phyloP scores from a whole-genome alignment of 306 rosid species.

The Hippophae rhamnoides region DNA sequence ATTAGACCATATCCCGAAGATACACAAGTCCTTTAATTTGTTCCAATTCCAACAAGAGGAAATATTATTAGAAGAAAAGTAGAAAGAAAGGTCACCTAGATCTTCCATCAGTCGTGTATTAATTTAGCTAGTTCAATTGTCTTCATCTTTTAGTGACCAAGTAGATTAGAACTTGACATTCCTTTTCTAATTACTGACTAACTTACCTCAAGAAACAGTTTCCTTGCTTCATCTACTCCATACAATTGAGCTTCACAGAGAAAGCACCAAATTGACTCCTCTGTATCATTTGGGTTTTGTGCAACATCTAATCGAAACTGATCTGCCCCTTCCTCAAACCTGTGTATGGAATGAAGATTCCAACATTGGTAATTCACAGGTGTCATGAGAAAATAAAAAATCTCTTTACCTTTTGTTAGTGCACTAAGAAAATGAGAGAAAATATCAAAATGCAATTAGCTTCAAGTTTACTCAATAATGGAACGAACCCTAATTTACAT shows the following conservation, averaged over 20 bases:
- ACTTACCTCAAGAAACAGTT: constrained; percentile 67
- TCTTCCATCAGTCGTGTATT: background rate
- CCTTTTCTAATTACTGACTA: background rate
- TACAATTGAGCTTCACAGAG: constrained; percentile 81
- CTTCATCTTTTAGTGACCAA: background rate
- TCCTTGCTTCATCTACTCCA: constrained; percentile 73
- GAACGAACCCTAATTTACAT: too few species aligned
- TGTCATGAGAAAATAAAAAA: too few species aligned
- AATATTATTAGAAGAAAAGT: too few species aligned
- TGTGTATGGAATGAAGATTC: constrained; percentile 16
- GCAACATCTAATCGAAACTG: constrained; percentile 92
- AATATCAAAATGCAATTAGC: too few species aligned
- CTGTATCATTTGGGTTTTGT: constrained; percentile 87
- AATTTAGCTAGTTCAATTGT: background rate
- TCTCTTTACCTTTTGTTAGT: too few species aligned
- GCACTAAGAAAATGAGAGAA: too few species aligned
- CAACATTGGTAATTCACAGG: background rate
- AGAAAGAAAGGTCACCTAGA: too few species aligned
- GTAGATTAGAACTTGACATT: constrained; percentile 2
- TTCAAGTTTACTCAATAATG: too few species aligned
- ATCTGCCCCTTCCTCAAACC: constrained; percentile 85
- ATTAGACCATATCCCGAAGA: too few species aligned
- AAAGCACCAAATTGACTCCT: constrained; percentile 93
- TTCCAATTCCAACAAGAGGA: too few species aligned
- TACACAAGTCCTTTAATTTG: too few species aligned